A percentile compares a stretch with the other conserved stretches of the same genome.
Evolutionary conservation across 768 basidiomycete species (phyloP).

Genomic region (Scleroderma citrinum): DNA sequence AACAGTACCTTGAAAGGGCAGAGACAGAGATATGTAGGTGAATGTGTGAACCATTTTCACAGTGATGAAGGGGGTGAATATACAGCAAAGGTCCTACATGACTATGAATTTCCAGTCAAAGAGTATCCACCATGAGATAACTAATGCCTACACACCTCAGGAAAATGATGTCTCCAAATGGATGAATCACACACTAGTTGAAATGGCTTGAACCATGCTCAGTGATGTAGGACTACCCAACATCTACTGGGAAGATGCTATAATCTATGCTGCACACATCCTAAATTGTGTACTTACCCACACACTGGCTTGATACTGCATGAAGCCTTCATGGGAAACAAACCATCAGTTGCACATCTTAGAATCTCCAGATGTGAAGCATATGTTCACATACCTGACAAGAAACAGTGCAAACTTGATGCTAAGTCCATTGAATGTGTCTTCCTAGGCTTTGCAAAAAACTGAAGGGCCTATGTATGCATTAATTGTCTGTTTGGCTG

Average conservation of each 20-base stretch:
- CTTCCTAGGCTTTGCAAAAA: background rate
- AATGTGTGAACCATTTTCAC: constrained; percentile 12
- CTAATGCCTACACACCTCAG: constrained; percentile 26
- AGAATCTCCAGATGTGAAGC: constrained; percentile 20
- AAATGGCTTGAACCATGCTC: constrained; percentile 29
- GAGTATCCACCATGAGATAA: constrained; percentile 14
- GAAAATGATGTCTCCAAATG: constrained; percentile 42
- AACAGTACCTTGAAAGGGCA: constrained; percentile 6
- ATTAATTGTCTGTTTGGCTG: too few relatives aligned
- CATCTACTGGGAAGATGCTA: constrained; percentile 3
- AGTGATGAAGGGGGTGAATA: constrained; percentile 24
- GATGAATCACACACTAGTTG: constrained; percentile 30
- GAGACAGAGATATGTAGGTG: constrained; percentile 12
- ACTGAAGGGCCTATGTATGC: background rate
- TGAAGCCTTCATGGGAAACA: constrained; percentile 13
- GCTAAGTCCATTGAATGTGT: background rate
- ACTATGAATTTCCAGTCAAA: constrained; percentile 7
- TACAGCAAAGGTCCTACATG: background rate
- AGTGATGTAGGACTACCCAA: background rate
- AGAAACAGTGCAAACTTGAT: constrained; percentile 1
- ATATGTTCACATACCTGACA: too few relatives aligned
- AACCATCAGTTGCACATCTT: constrained; percentile 18
- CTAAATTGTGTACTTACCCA: background rate
- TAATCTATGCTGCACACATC: constrained; percentile 1
- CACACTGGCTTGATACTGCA: constrained; percentile 15